Percentiles rank a stretch among this genome's conserved stretches.
phyloP scores from a whole-genome alignment of 352 stramenopile species.

The Phytophthora syringae region DNA sequence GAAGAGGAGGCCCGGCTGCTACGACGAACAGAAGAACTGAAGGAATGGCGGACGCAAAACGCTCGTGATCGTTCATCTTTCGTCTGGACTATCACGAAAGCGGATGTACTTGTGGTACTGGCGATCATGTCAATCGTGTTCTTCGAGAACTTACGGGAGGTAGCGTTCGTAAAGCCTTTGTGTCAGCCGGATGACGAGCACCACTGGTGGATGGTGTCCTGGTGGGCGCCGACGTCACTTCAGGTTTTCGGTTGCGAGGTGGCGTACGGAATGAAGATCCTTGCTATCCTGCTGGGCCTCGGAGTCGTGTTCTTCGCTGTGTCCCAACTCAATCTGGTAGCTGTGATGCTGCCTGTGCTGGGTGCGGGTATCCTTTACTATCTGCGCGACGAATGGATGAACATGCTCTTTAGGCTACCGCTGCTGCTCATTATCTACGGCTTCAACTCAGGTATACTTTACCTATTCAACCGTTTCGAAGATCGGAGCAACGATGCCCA shows the following conservation, averaged over 20 bases:
- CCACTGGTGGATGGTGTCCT: slow-evolving; percentile 61
- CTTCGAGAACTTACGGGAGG: slow-evolving; percentile 69
- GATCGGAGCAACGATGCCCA: slow-evolving; percentile 23
- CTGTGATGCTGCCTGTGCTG: slow-evolving; percentile 56
- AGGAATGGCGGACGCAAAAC: slow-evolving; percentile 44
- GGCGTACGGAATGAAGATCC: slow-evolving; percentile 73
- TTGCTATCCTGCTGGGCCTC: slow-evolving; percentile 50
- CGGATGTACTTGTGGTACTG: slow-evolving; percentile 74
- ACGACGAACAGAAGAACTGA: slow-evolving; percentile 41
- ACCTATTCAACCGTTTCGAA: slow-evolving; percentile 55
- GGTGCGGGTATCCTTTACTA: slow-evolving; percentile 62
- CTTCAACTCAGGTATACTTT: slow-evolving; percentile 71
- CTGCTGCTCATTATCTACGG: slow-evolving; percentile 73
- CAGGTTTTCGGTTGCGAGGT: slow-evolving; percentile 74
- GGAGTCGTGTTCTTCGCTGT: slow-evolving; percentile 60
- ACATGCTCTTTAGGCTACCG: slow-evolving; percentile 79
- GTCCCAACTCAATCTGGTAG: slow-evolving; percentile 69
- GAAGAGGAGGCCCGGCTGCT: slow-evolving; percentile 51
- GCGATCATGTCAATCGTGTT: slow-evolving; percentile 82
- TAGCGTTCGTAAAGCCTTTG: slow-evolving; percentile 66
- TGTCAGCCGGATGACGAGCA: slow-evolving; percentile 55
- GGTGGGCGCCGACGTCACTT: slow-evolving; percentile 62
- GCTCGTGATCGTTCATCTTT: slow-evolving; percentile 45
- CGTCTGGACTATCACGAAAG: slow-evolving; percentile 72
- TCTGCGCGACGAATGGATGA: slow-evolving; percentile 78